Evolutionary conservation across 129 eudicot species (phyloP), one percentile per base, ranked within the genome.

Genomic region (Sambucus nigra): DNA sequence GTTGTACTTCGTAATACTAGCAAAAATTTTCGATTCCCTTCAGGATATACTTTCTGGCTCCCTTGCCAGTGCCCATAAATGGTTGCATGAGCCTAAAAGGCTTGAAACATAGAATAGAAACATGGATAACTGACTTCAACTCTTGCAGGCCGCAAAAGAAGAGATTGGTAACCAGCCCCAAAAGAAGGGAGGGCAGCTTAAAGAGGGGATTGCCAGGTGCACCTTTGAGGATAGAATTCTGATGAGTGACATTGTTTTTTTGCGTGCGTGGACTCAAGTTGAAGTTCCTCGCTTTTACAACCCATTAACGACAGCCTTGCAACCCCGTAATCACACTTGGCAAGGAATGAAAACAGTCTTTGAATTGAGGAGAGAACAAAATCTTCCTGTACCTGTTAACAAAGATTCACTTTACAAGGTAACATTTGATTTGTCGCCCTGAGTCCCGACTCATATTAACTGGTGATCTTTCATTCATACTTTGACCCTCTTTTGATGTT

Each of bases 231-330:
- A 92, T 60, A 86, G 69, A 65, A 92, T 92, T 55, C 69, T 86
- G 53, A 92, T 79, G 96, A 81, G 95, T 26, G 99, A 92, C 73
- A 82, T 86, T 57, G 99, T 92, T 26, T 92, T 82, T 38, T 57
- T 92, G 65, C 92, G 91, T 38, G 95, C 96, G 11, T 92, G 99
- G 99, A 76, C 82, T 31, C 81, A 79, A 73, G 99, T 92, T 71
- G 96, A 82, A 17, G 91, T 92, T 31, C 99, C 99, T 17, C 51
- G 54, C 42, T 86, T 86, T 56, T 86, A 69, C 79, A 92, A 92
- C 67, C 99, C 94, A 1, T 64, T 92, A 73, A 86, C 96, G 18
- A 92, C 99, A 21, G 94, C 99, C 18, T 63, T 82, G 72, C 99
- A 92, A 80, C 87, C 91, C 12, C 96, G 96, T 58, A 65, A 69